These are phyloP conservation scores for Phytophthora fragariaefolia DNA, from an alignment of 352 stramenopile species.

Conservation along the genomic window DNA sequence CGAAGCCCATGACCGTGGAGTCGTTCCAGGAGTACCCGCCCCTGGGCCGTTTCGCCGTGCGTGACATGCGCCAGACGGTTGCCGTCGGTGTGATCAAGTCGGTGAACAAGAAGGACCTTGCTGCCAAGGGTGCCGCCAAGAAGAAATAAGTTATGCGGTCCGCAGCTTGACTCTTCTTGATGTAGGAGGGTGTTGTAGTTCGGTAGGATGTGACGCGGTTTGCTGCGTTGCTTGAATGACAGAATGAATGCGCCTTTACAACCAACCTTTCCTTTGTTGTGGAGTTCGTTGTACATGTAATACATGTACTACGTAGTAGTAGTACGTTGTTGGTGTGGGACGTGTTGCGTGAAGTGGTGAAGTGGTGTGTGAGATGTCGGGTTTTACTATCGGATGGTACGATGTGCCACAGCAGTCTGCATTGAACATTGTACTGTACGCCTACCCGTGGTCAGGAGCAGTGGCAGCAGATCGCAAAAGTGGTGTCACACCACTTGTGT, in stretches of 20 bases:
- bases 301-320: not conserved
- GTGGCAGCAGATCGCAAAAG: no score
- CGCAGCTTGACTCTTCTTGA: slow-evolving; percentile 34
- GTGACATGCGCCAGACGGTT: slow-evolving; percentile 97
- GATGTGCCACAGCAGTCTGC: no score
- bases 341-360: no score
- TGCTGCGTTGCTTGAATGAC: slow-evolving; percentile 14
- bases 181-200: slow-evolving; percentile 17
- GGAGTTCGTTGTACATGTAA: no score
- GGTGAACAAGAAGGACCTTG: slow-evolving; percentile 85
- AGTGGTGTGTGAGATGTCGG: no score
- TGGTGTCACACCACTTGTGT: no score
- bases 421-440: no score
- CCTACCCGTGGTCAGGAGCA: no score
- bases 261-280: not conserved
- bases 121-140: slow-evolving; percentile 45
- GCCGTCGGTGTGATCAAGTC: slow-evolving; percentile 97
- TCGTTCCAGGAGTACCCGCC: slow-evolving; percentile 97
- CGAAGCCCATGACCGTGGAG: slow-evolving; percentile 96
- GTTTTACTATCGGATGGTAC: no score
- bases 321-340: not conserved
- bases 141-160: slow-evolving; percentile 47
- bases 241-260: slow-evolving; percentile 18
- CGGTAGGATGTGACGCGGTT: slow-evolving; percentile 10
- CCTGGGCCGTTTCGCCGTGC: slow-evolving; percentile 95